phyloP scores from a whole-genome alignment of 305 asterid species.

The Fraxinus platypoda region DNA sequence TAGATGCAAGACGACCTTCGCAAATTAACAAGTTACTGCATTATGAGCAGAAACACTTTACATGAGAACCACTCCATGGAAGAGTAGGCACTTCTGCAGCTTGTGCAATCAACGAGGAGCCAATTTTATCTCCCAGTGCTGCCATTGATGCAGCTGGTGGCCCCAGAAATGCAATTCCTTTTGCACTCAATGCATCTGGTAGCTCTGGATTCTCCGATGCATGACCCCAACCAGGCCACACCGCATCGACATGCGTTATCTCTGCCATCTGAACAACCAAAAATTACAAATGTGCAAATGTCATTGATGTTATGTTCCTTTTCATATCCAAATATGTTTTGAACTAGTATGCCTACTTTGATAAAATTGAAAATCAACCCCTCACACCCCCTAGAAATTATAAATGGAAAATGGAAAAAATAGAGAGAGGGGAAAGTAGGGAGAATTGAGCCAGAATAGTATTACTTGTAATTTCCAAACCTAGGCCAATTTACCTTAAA shows the following conservation, averaged over 20 bases:
- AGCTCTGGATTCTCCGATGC: conserved; percentile 98
- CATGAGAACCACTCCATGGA: conserved; percentile 99
- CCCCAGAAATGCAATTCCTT: conserved; percentile 86
- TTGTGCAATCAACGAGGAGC: conserved; percentile 96
- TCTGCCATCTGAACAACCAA: conserved; percentile 78
- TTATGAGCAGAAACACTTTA: conserved; percentile 35
- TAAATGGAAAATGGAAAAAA: not conserved
- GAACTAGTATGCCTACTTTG: not conserved
- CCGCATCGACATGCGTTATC: conserved; percentile 94
- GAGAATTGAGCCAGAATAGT: not conserved
- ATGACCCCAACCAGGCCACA: conserved; percentile 99
- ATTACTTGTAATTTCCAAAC: conserved; percentile 4
- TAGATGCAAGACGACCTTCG: conserved; percentile 20
- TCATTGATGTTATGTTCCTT: not conserved
- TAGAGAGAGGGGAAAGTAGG: not conserved
- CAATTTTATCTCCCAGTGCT: conserved; percentile 97
- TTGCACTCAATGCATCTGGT: conserved; percentile 83
- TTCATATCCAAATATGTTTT: not conserved
- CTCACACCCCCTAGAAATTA: not conserved
- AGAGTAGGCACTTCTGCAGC: conserved; percentile 99
- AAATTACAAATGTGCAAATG: conserved; percentile 11
- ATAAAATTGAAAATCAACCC: not conserved
- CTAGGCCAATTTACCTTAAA: conserved; percentile 2
- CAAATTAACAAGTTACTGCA: conserved; percentile 17
- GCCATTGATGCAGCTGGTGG: conserved; percentile 94